Evolutionary conservation across 805 yeast genomes (phyloP).

Genomic region (Komagataella ulmi): DNA sequence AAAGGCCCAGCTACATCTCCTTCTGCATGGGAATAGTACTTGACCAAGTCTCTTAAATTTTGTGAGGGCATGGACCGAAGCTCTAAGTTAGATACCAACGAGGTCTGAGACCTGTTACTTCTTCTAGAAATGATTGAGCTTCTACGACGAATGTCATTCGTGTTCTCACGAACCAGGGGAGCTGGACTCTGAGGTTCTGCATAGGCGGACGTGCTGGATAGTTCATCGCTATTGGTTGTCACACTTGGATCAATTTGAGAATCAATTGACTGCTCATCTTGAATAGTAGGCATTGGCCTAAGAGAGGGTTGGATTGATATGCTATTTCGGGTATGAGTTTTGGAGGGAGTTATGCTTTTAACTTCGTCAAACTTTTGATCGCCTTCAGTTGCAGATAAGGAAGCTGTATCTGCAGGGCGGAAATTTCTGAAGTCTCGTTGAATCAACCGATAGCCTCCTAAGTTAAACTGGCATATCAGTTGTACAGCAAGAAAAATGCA

Average conservation of each 20-base stretch:
- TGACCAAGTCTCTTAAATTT: conserved; percentile 29
- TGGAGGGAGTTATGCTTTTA: not conserved
- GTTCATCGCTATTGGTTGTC: not conserved
- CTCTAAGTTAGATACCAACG: conserved; percentile 4
- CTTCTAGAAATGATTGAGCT: not conserved
- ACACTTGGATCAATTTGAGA: not conserved
- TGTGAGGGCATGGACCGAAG: conserved; percentile 26
- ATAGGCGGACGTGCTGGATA: not conserved
- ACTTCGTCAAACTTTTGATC: not conserved
- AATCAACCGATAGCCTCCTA: conserved; percentile 61
- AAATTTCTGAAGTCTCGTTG: conserved; percentile 49
- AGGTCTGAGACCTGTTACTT: not conserved
- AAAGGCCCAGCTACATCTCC: not conserved
- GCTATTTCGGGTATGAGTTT: not conserved
- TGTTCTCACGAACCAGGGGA: not conserved
- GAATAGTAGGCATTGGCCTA: not conserved
- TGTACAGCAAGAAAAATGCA: conserved; percentile 65
- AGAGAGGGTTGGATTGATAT: not conserved
- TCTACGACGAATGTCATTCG: not conserved
- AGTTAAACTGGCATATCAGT: conserved; percentile 54
- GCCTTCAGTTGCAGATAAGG: not conserved
- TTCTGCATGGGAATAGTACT: conserved; percentile 26
- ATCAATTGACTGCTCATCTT: not conserved
- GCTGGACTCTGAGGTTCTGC: not conserved
- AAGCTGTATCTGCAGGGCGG: not conserved